phyloP scores from a whole-genome alignment of 2,329 filamentous ascomycete genomes.

The Curvularia eragrostidis region DNA sequence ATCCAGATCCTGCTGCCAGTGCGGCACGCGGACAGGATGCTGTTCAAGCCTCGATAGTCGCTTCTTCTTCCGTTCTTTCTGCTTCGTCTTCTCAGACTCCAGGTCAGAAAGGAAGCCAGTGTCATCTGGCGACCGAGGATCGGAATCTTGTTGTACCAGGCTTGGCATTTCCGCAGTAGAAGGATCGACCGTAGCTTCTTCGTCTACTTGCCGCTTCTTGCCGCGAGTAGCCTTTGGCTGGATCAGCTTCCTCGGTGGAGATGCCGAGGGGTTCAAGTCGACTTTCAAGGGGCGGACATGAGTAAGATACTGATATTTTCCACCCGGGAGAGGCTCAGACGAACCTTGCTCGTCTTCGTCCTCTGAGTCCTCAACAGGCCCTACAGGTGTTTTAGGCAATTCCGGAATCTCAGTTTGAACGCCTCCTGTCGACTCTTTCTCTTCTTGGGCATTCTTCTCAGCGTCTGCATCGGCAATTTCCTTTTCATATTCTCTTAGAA shows the following conservation, averaged over 20 bases:
- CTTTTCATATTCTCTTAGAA: slow-evolving; percentile 5
- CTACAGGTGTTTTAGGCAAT: slow-evolving; percentile 9
- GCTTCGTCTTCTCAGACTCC: neutral
- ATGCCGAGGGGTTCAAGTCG: slow-evolving; percentile 8
- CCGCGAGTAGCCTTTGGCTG: neutral
- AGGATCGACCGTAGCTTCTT: neutral
- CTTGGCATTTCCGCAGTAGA: neutral
- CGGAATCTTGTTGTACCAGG: slow-evolving; percentile 3
- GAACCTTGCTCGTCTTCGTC: slow-evolving; percentile 14
- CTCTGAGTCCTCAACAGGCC: slow-evolving; percentile 4
- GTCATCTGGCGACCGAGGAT: slow-evolving; percentile 10
- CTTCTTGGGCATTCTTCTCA: neutral
- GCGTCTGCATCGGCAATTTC: slow-evolving; percentile 6
- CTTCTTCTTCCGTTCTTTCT: slow-evolving; percentile 7
- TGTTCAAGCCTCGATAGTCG: slow-evolving; percentile 8
- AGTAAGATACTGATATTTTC: slow-evolving; percentile 14
- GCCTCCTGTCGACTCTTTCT: neutral
- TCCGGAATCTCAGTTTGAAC: neutral
- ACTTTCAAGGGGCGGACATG: slow-evolving; percentile 12
- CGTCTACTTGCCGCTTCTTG: slow-evolving; percentile 8
- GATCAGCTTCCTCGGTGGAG: neutral
- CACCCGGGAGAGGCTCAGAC: slow-evolving; percentile 7
- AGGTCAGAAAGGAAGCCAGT: slow-evolving; percentile 15
- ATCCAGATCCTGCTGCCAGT: slow-evolving; percentile 10
- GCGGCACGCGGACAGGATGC: slow-evolving; percentile 3